Conservation (phyloP, 805 yeast species). For the Nakazawaea ishiwadae region DNA sequence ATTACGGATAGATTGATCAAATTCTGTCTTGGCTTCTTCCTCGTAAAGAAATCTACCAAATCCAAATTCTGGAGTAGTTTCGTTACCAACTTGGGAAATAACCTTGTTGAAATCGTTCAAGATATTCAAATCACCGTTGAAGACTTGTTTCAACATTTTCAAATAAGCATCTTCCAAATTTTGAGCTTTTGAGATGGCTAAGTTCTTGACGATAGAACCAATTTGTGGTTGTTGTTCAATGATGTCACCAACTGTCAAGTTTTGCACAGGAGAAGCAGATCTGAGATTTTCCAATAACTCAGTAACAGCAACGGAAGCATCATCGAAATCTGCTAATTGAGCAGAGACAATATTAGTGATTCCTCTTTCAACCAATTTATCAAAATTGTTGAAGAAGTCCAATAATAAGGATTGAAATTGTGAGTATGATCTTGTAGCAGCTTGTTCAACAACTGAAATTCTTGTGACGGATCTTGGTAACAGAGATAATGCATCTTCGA, state of each 20-base stretch:
- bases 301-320: slow-evolving; percentile 36
- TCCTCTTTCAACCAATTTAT: slow-evolving; percentile 38
- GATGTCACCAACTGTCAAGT: slow-evolving; percentile 52
- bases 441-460: slow-evolving; percentile 66
- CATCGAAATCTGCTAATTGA: slow-evolving; percentile 42
- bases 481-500: slow-evolving; percentile 40
- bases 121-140: slow-evolving; percentile 48
- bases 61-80: slow-evolving; percentile 78
- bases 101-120: slow-evolving; percentile 53
- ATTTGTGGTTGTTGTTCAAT: slow-evolving; percentile 23
- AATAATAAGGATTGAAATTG: slow-evolving; percentile 46
- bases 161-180: slow-evolving; percentile 71
- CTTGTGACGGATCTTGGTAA: slow-evolving; percentile 53
- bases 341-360: slow-evolving; percentile 54
- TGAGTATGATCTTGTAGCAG: slow-evolving; percentile 28
- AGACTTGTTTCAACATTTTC: slow-evolving; percentile 68
- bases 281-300: slow-evolving; percentile 49
- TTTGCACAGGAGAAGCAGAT: slow-evolving; percentile 54
- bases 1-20: slow-evolving; percentile 39
- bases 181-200: slow-evolving; percentile 42
- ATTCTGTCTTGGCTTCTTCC: slow-evolving; percentile 44
- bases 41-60: slow-evolving; percentile 67
- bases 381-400: slow-evolving; percentile 64
- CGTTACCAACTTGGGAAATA: slow-evolving; percentile 33
- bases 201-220: slow-evolving; percentile 6